Percentiles rank a stretch among this genome's conserved stretches.
These are phyloP conservation scores for Aspergillus candidus DNA, from an alignment of 2,329 filamentous ascomycete genomes.

Conservation along the genomic window DNA sequence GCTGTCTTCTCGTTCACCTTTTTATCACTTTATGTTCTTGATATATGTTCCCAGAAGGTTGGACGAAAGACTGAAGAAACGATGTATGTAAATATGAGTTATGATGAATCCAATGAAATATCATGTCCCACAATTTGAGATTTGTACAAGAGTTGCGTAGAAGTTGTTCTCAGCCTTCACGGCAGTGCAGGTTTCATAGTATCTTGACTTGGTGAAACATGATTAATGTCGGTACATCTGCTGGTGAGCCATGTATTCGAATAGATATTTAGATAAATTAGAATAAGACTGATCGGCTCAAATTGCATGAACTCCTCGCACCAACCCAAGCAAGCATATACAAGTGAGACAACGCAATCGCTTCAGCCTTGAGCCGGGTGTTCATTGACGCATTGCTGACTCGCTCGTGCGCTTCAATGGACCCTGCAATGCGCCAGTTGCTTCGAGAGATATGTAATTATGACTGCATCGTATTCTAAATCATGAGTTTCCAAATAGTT, in stretches of 20 bases:
- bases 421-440: slow-evolving; percentile 12
- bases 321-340: background rate
- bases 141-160: no score
- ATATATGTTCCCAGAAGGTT: background rate
- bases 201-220: background rate
- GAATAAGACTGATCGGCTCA: no score
- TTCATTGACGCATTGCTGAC: slow-evolving; percentile 12
- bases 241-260: no score
- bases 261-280: no score
- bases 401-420: slow-evolving; percentile 15
- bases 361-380: slow-evolving; percentile 5
- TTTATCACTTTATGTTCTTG: background rate
- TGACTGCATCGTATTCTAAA: background rate
- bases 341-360: background rate
- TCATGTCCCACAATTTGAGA: slow-evolving; percentile 5
- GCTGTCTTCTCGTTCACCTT: background rate
- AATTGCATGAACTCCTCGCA: background rate
- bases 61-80: slow-evolving; percentile 4
- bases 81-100: slow-evolving; percentile 21
- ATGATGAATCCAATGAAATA: slow-evolving; percentile 5
- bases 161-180: no score
- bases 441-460: background rate
- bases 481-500: background rate
- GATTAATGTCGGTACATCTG: no score
- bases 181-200: background rate